Base-by-base conservation (phyloP, 768 basidiomycete genomes). In the Russula compacta region DNA sequence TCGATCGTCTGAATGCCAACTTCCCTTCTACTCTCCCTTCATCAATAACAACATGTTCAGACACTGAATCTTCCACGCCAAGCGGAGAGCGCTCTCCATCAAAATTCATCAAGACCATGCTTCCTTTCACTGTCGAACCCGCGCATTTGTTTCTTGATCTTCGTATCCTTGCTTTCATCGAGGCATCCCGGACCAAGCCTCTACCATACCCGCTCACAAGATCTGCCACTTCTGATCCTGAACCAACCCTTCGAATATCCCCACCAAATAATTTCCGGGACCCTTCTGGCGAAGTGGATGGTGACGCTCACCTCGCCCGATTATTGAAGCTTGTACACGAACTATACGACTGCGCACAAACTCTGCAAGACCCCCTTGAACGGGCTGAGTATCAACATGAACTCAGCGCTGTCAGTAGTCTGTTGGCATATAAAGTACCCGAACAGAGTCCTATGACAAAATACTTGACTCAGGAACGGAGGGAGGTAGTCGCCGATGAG, bases 161-260 rank as follows among this genome's bases (percentile, higher is more conserved):
- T 42, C 87, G 86, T 53, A 89, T 97, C 51, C 85, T 89, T 44
- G 82, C 83, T 2, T 98, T 97, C 74, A 85, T 90, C 68, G 95
- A 98, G 72, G 81, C 85, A 21, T 84, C 91, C 64, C 83, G 92
- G 33, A 87, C 87, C 2, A 70, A 81, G 12, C 87, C 89, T 4
- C 77, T 91, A 17, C 73, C 74, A 3, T 80, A 79, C 67, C 71
- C 73, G 29, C 60, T 69, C 42, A 53, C 63, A 44, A 38, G 29
- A 17, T 15, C 59, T 19, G 3, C 48, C 32, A 33, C 17, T 17
- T 56, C 55, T 29, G 59, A 63, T 53, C 48, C 61, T 56, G 39
- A 60, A n/a, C 49, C 57, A 38, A 32, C 66, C 42, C 66, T 64
- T 49, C 35, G 46, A 10, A 64, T 66, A 51, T 39, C 63, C 0